Base-by-base conservation (phyloP, 1,284 basidiomycete genomes). In the Fistulina hepatica region DNA sequence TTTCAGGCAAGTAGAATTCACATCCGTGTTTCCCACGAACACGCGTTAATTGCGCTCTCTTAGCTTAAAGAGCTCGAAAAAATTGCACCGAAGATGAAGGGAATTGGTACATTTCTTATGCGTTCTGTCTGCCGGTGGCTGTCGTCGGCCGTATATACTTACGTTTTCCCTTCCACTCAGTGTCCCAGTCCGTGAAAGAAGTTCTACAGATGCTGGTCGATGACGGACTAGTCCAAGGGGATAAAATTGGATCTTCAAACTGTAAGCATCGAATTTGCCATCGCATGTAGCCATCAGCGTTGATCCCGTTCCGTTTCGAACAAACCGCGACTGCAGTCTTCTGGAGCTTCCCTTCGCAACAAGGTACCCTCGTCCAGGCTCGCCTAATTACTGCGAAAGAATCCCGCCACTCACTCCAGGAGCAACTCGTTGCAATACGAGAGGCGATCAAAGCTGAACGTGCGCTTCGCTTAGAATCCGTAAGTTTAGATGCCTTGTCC, bases 231-330 rank as follows among this genome's bases (percentile, higher is more conserved):
- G 85, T 92, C 11, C 76, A 81, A 52, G 67, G 65, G 33, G 90
- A 93, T 56, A 93, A 93, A 60, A 90, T 93, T 39, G 89, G 90
- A 17, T 84, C 86, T 5, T 88, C 86, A 3, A 92, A 92, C 52
- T 93, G 88, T 89, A 48, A 48, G 80, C 52, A 34, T 26, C 26
- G 33, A n/a, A 7, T 16, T 44, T 10, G 33, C 21, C 39, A 43
- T 25, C 27, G 36, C 35, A 34, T 41, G 44, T 52, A 44, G 44
- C 36, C 44, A 40, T 41, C 22, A 23, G 5, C 10, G 8, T 5
- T 17, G 3, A 11, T 4, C n/a, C 10, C 32, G 6, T 21, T 8
- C 16, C 34, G 40, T 8, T 39, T 39, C 33, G 44, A 39, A 40
- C 23, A 15, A 31, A 27, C 37, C 34, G 33, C 34, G 12, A 12